phyloP scores from a whole-genome alignment of 768 basidiomycete genomes.

The Pholiota molesta region DNA sequence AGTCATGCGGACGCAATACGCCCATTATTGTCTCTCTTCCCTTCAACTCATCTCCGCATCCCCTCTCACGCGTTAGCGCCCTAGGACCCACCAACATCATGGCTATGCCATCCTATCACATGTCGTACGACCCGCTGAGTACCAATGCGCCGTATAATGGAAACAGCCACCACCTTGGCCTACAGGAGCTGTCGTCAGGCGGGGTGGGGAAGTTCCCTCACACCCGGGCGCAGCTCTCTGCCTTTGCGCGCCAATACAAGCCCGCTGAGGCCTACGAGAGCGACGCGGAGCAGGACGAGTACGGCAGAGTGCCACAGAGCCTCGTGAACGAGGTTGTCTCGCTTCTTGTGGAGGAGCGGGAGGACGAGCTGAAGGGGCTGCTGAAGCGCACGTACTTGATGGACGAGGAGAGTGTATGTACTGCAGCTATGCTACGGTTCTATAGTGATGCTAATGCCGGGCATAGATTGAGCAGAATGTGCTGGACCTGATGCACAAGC shows the following conservation, averaged over 20 bases:
- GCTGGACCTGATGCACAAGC: slow-evolving; percentile 94
- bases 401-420: slow-evolving; percentile 68
- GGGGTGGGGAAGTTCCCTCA: slow-evolving; percentile 67
- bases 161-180: slow-evolving; percentile 6
- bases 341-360: slow-evolving; percentile 79
- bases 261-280: slow-evolving; percentile 58
- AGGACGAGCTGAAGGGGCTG: slow-evolving; percentile 80
- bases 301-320: slow-evolving; percentile 54
- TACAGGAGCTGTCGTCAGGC: slow-evolving; percentile 22
- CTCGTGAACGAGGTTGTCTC: slow-evolving; percentile 74
- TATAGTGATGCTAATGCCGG: slow-evolving; percentile 19
- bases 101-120: slow-evolving; percentile 11
- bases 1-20: background rate
- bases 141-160: slow-evolving; percentile 21
- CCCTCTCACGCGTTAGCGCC: background rate
- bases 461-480: slow-evolving; percentile 83
- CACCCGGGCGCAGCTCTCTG: slow-evolving; percentile 78
- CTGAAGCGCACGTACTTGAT: slow-evolving; percentile 73
- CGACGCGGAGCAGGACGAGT: slow-evolving; percentile 57
- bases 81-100: background rate
- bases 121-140: slow-evolving; percentile 20
- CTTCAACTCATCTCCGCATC: background rate
- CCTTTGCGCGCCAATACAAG: slow-evolving; percentile 75
- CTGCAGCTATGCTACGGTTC: slow-evolving; percentile 5
- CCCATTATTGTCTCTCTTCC: slow-evolving; percentile 4